A percentile compares a stretch with the other conserved stretches of the same genome.
phyloP scores from a whole-genome alignment of 78 protist species.

The Mantamonas sphyraenae region DNA sequence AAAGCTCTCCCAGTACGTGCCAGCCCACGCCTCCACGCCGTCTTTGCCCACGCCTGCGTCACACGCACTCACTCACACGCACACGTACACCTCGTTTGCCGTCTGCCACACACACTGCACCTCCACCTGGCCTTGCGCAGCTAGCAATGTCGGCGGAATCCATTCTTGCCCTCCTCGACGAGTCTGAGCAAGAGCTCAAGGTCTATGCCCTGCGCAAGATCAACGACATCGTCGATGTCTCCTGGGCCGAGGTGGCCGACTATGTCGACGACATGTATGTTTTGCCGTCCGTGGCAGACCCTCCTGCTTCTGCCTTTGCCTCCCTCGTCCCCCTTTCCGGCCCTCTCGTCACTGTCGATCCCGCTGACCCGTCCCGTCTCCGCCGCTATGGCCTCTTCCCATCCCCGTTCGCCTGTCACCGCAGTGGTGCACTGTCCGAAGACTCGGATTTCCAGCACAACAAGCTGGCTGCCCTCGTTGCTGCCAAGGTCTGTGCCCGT shows the following conservation, averaged over 20 bases:
- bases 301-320: background rate
- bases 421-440: constrained; percentile 52
- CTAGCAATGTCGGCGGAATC: too few relatives aligned
- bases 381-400: background rate
- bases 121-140: too few relatives aligned
- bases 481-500: constrained; percentile 28
- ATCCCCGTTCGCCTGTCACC: background rate
- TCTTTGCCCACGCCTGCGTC: too few relatives aligned
- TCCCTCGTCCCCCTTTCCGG: background rate
- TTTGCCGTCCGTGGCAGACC: too few relatives aligned
- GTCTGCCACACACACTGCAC: too few relatives aligned
- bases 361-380: background rate
- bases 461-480: constrained; percentile 67
- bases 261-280: constrained; percentile 50
- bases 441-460: constrained; percentile 38
- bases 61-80: too few relatives aligned
- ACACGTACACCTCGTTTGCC: too few relatives aligned
- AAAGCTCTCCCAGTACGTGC: too few relatives aligned
- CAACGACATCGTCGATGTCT: constrained; percentile 55
- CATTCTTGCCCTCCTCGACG: constrained; percentile 31
- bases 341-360: background rate
- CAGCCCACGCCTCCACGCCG: too few relatives aligned
- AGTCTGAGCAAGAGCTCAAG: constrained; percentile 7
- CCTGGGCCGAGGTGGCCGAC: constrained; percentile 85
- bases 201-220: constrained; percentile 42